A percentile compares a stretch with the other conserved stretches of the same genome.
These are phyloP conservation scores for Lipomyces orientalis DNA, from an alignment of 805 yeast genomes.

Conservation along the genomic window DNA sequence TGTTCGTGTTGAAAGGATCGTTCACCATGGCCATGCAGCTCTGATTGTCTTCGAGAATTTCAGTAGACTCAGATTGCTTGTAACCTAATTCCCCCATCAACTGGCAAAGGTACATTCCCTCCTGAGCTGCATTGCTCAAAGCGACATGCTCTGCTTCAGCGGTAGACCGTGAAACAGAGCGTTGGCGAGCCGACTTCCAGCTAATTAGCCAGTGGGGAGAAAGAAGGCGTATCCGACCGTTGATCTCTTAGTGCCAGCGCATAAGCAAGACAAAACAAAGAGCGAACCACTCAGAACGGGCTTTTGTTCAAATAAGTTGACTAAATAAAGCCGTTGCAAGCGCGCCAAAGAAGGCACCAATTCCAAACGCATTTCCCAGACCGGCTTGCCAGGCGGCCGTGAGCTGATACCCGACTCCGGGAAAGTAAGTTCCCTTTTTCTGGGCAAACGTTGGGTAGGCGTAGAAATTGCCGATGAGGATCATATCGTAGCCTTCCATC, in stretches of 20 bases:
- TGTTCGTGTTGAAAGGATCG: background rate
- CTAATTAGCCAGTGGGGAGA: background rate
- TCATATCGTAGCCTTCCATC: constrained; percentile 58
- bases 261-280: constrained; percentile 43
- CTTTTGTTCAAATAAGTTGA: constrained; percentile 55
- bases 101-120: background rate
- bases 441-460: constrained; percentile 42
- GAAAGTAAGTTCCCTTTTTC: constrained; percentile 27
- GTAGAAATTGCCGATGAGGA: constrained; percentile 51
- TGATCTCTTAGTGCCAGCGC: background rate
- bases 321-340: constrained; percentile 52
- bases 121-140: background rate
- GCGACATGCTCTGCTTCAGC: background rate
- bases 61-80: background rate
- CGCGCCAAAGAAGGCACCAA: constrained; percentile 56
- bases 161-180: background rate
- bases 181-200: background rate
- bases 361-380: constrained; percentile 43
- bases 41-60: constrained; percentile 2
- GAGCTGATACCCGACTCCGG: constrained; percentile 23
- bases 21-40: background rate
- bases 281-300: constrained; percentile 50
- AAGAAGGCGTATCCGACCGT: background rate
- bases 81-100: background rate
- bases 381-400: constrained; percentile 44